Percentiles rank a stretch among this genome's conserved stretches.
phyloP scores from a whole-genome alignment of 257 asterid species.

The Agastache rugosa region DNA sequence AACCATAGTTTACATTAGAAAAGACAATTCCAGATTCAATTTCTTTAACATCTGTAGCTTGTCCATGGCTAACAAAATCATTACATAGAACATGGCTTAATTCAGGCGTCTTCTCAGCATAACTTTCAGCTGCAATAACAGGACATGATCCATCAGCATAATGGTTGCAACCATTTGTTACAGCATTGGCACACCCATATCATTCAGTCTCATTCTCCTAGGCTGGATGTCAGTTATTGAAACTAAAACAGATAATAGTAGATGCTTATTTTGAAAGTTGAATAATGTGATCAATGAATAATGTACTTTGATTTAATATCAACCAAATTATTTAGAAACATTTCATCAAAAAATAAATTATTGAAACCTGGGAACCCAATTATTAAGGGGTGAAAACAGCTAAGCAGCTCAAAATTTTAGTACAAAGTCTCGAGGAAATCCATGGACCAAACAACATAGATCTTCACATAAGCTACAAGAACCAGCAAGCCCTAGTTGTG shows the following conservation, averaged over 20 bases:
- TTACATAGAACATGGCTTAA: slow-evolving; percentile 26
- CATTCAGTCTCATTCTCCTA: slow-evolving; percentile 41
- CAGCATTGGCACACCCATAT: slow-evolving; percentile 34
- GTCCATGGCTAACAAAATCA: slow-evolving; percentile 33
- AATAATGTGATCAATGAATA: background rate
- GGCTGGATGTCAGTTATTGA: slow-evolving; percentile 33
- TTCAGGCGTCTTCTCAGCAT: slow-evolving; percentile 30
- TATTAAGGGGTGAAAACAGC: slow-evolving; percentile 10
- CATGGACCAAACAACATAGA: background rate
- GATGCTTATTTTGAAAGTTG: slow-evolving; percentile 20
- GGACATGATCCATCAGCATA: slow-evolving; percentile 38
- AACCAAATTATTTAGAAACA: slow-evolving; percentile 4
- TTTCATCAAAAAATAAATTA: background rate
- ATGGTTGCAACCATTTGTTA: slow-evolving; percentile 31
- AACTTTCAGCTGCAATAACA: slow-evolving; percentile 38
- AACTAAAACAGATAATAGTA: slow-evolving; percentile 37
- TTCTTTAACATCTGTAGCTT: slow-evolving; percentile 34
- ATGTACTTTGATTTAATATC: slow-evolving; percentile 19
- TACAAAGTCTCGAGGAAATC: background rate
- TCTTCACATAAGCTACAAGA: background rate
- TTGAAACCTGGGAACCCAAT: background rate
- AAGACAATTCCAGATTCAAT: slow-evolving; percentile 31
- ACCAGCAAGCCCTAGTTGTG: slow-evolving; percentile 11
- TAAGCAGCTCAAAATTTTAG: background rate
- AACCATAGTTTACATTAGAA: slow-evolving; percentile 34